These are phyloP conservation scores for Alternaria viburni DNA, from an alignment of 2,329 filamentous ascomycete genomes.

Conservation along the genomic window DNA sequence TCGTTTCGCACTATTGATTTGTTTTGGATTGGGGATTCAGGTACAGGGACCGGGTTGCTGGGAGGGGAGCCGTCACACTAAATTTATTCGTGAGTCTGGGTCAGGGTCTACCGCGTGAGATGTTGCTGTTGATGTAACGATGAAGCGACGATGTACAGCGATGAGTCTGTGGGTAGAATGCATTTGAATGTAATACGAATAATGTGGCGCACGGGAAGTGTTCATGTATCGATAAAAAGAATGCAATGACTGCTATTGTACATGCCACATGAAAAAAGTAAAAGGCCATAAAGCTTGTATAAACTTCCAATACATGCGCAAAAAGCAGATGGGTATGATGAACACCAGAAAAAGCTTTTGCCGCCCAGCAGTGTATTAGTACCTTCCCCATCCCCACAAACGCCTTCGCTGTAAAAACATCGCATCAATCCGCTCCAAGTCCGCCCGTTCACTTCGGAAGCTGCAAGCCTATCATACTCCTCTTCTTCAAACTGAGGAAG, in stretches of 20 bases:
- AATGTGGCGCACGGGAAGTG: not conserved
- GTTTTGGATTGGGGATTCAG: not conserved
- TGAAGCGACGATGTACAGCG: not conserved
- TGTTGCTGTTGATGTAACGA: not conserved
- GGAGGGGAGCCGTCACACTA: not conserved
- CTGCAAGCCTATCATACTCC: conserved; percentile 15
- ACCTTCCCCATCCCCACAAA: not conserved
- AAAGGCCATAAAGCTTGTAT: not conserved
- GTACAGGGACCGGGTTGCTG: not conserved
- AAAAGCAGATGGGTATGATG: not conserved
- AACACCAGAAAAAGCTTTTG: not conserved
- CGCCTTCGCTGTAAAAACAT: not conserved
- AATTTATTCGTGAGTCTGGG: not conserved
- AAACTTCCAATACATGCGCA: not conserved
- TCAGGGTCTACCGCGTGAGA: not conserved
- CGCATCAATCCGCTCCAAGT: not conserved
- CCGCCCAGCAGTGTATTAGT: conserved; percentile 4
- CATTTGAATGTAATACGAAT: not conserved
- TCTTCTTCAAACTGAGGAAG: conserved; percentile 28
- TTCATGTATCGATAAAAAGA: not conserved
- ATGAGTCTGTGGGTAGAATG: not conserved
- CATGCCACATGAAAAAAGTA: not conserved
- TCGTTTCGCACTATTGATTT: conserved; percentile 6
- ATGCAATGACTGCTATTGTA: not conserved
- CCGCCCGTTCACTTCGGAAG: not conserved